Evolutionary conservation across 495 filamentous ascomycete genomes (phyloP).

Genomic region (Talaromyces liani): DNA sequence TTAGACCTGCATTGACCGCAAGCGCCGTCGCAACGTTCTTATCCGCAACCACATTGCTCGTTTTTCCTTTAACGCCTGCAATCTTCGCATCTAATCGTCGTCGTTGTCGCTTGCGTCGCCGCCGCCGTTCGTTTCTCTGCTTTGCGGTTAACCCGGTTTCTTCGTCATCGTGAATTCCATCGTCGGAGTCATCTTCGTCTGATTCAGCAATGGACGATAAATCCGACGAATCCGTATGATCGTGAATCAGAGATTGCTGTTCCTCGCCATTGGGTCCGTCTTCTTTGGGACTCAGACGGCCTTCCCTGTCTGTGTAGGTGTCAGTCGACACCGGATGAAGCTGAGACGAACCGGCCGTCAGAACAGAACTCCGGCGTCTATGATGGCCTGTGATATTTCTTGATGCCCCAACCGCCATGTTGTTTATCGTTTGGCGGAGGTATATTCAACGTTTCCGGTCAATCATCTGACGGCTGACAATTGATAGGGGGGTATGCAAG

Average conservation of each 20-base stretch:
- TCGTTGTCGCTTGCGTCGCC: constrained; percentile 56
- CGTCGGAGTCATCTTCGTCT: constrained; percentile 51
- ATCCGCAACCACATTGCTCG: constrained; percentile 41
- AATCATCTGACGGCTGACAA: background rate
- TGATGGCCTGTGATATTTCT: constrained; percentile 40
- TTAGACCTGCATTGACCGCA: constrained; percentile 65
- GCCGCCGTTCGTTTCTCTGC: constrained; percentile 58
- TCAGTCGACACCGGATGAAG: constrained; percentile 30
- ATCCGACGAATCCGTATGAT: constrained; percentile 41
- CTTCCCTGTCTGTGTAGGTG: constrained; percentile 28
- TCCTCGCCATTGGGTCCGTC: constrained; percentile 28
- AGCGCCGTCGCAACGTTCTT: constrained; percentile 59
- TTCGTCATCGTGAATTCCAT: constrained; percentile 79
- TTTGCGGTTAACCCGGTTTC: constrained; percentile 75
- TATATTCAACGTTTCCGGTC: background rate
- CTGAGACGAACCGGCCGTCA: constrained; percentile 24
- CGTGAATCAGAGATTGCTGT: constrained; percentile 26
- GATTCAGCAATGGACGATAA: constrained; percentile 43
- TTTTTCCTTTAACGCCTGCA: constrained; percentile 39
- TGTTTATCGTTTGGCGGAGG: background rate
- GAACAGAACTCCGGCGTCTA: constrained; percentile 52
- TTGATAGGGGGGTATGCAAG: background rate
- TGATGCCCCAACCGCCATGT: constrained; percentile 9
- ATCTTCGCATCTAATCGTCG: constrained; percentile 69
- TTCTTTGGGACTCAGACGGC: constrained; percentile 27